phyloP scores from a whole-genome alignment of 2,329 filamentous ascomycete genomes.

The Talaromyces pinophilus region DNA sequence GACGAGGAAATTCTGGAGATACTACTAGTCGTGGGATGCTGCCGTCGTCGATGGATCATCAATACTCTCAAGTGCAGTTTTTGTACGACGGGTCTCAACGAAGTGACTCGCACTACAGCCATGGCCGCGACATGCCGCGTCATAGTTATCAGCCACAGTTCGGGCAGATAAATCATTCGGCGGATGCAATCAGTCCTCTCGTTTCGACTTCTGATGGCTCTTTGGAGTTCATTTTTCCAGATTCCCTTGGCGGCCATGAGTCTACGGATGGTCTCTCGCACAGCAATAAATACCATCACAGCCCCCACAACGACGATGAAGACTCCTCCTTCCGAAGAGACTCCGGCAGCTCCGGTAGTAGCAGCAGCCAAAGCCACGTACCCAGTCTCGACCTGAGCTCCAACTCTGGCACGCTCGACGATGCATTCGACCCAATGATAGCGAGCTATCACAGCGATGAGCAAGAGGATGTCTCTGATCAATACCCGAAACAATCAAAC shows the following conservation, averaged over 20 bases:
- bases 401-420: constrained; percentile 31
- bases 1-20: constrained; percentile 51
- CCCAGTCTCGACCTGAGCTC: constrained; percentile 34
- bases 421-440: constrained; percentile 36
- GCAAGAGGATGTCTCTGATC: constrained; percentile 28
- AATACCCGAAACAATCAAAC: constrained; percentile 33
- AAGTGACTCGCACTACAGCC: constrained; percentile 35
- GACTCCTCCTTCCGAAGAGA: constrained; percentile 32
- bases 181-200: constrained; percentile 42
- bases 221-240: constrained; percentile 44
- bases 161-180: constrained; percentile 38
- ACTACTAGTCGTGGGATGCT: constrained; percentile 33
- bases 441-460: constrained; percentile 33
- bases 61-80: constrained; percentile 36
- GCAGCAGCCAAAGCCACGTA: constrained; percentile 29
- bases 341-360: constrained; percentile 27
- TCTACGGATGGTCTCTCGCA: constrained; percentile 37
- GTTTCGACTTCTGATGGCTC: constrained; percentile 41
- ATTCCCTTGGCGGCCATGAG: constrained; percentile 44
- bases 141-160: constrained; percentile 37
- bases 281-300: constrained; percentile 27
- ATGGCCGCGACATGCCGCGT: constrained; percentile 28
- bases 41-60: constrained; percentile 32
- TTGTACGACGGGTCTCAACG: constrained; percentile 39
- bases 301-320: constrained; percentile 31